Base-by-base conservation (phyloP, 306 rosid genomes). In the Quercus ilex region DNA sequence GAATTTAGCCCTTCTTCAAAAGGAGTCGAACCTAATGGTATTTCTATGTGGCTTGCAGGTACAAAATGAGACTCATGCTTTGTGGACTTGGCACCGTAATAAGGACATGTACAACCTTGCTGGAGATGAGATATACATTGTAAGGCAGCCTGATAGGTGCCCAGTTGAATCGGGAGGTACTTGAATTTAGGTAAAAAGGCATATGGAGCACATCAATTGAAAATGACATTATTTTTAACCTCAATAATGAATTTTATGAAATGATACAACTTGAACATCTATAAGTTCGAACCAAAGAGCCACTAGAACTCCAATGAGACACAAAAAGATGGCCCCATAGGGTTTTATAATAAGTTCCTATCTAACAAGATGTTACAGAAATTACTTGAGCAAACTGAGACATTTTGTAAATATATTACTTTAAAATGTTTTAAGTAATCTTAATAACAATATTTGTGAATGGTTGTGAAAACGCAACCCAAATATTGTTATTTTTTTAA, bases 11-110 rank as follows among this genome's bases (percentile, higher is more conserved):
- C 52, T 30, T 43, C 67, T 71, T 76, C 63, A 79, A 51, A 51
- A 41, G 14, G 58, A 73, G 6, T 82, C n/a, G 25, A n/a, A 71
- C 78, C 73, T 86, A 25, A 81, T 25, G 46, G 62, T 43, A 25
- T 28, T 6, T 49, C 67, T 33, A 20, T 73, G 65, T 74, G 68
- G 11, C 53, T 60, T 76, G 82, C 92, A 92, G 98, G 88, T 91
- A 86, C 90, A 80, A 85, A 94, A 94, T 80, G 95, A 91, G 85
- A 92, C 97, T 19, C 92, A 87, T 87, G 98, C 98, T 1, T 64
- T 94, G 72, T 94, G 98, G 97, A 88, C 69, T 18, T 94, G 98
- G 97, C 97, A 92, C 69, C 86, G 98, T 51, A 94, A 94, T 75
- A 90, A 83, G 88, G 97, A 94, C 67, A 53, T 70, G 28, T 94